Evolutionary conservation across 306 rosid genomes (phyloP), one percentile per base, ranked within the genome.

Genomic region (Luffa aegyptiaca): DNA sequence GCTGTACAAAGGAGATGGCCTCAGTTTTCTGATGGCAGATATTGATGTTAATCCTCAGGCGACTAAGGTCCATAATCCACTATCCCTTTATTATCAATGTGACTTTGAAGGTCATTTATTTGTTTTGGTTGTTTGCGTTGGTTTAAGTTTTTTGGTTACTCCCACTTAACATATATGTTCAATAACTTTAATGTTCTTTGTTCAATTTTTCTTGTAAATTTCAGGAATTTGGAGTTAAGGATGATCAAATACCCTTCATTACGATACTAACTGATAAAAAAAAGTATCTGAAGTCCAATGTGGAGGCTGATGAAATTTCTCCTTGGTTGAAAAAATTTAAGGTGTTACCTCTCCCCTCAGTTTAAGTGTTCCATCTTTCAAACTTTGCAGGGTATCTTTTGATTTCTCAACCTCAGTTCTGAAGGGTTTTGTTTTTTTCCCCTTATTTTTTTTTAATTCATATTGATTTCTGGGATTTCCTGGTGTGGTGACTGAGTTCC

Each of bases 21-120:
- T 93, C 61, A 89, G 89, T 84, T 95, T 93, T 90, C 84, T 95
- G 75, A 66, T 95, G 52, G 99, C 92, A 80, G 98, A 95, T 86
- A 69, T 88, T 76, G 93, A 87, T 63, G 84, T 88, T 42, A 85
- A 91, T 82, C 26, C 58, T 11, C 44, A 72, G 21, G 42, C 77
- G 7, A 52, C 5, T 48, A 12, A 12, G 58, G 77, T 72, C 20
- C 17, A 45, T 20, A 44, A 68, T 42, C 17, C 75, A 20, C 8
- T 20, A 18, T 69, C 53, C 53, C 52, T 66, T 41, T 42, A 16
- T 65, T 17, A 18, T 17, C 85, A 90, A 73, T 91, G 92, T 79
- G 94, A 94, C 86, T 89, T 95, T 84, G 93, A 91, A 94, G 96
- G 92, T 61, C 33, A 87, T 82, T 80, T 81, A 58, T 14, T 78